phyloP scores from a whole-genome alignment of 2,329 filamentous ascomycete species.

The Pseudofabraea citricarpa region DNA sequence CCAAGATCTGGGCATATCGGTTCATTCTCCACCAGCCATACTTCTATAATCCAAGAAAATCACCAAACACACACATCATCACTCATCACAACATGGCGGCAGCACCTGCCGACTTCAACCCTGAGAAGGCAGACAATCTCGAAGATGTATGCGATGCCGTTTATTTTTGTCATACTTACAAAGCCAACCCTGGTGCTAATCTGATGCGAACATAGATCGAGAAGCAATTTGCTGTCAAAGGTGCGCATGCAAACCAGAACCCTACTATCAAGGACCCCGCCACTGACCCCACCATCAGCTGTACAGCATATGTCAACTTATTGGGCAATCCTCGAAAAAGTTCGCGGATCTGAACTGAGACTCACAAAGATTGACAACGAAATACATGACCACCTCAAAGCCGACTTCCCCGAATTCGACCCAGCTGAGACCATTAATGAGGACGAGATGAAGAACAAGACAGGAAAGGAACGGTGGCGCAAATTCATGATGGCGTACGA shows the following conservation, averaged over 20 bases:
- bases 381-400: conserved; percentile 83
- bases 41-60: no score
- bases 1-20: background rate
- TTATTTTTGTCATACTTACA: no score
- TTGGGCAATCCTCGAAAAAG: conserved; percentile 90
- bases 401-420: conserved; percentile 91
- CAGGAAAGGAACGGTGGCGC: conserved; percentile 90
- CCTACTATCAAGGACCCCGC: conserved; percentile 13
- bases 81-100: background rate
- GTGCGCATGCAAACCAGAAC: conserved; percentile 34
- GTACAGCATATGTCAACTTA: conserved; percentile 97
- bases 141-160: conserved; percentile 51
- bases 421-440: conserved; percentile 76
- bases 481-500: conserved; percentile 93
- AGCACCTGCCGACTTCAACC: conserved; percentile 37
- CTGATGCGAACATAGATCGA: no score
- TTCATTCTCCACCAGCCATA: background rate
- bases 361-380: conserved; percentile 95
- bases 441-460: conserved; percentile 96
- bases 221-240: conserved; percentile 98
- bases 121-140: conserved; percentile 64
- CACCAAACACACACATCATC: background rate
- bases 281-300: conserved; percentile 38
- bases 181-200: no score
- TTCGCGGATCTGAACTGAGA: conserved; percentile 81